Base-by-base conservation (phyloP, 768 basidiomycete genomes). In the Serpula lacrymans region DNA sequence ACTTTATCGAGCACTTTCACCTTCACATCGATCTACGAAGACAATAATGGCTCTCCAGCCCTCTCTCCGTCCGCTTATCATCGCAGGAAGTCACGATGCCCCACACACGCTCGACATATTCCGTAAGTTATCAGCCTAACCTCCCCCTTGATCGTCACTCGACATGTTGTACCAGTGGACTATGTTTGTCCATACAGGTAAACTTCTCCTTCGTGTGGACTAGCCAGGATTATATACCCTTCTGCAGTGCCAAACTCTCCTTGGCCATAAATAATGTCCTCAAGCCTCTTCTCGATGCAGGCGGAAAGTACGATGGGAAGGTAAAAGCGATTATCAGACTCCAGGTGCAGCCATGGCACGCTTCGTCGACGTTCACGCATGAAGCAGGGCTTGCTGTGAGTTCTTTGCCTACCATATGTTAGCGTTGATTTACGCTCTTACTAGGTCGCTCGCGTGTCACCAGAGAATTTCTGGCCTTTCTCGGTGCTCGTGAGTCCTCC, bases 1-100 rank as follows among this genome's bases (percentile, higher is more conserved):
- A n/a, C n/a, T n/a, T n/a, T n/a, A n/a, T n/a, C n/a, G n/a, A n/a
- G n/a, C n/a, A n/a, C n/a, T n/a, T n/a, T n/a, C n/a, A n/a, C n/a
- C n/a, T n/a, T n/a, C n/a, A n/a, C n/a, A n/a, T n/a, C n/a, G n/a
- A n/a, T n/a, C n/a, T n/a, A n/a, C n/a, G n/a, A n/a, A n/a, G n/a
- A n/a, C n/a, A n/a, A n/a, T n/a, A 11, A 92, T 92, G 89, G 83
- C 89, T 34, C 71, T 91, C 31, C 84, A 81, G 71, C 88, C 89
- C 1, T 80, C 76, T 37, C 75, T 92, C 26, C 63, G 70, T 22
- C 75, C 84, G 35, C 68, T 85, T 33, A 58, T 83, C 37, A 66
- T 92, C 43, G 71, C 77, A 3, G 89, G 89, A 29, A 54, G 47
- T 13, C 53, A 57, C 39, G 65, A 74, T 21, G 75, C 88, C 0